These are phyloP conservation scores for Primulina huaijiensis DNA, from an alignment of 257 asterid species.

Conservation along the genomic window DNA sequence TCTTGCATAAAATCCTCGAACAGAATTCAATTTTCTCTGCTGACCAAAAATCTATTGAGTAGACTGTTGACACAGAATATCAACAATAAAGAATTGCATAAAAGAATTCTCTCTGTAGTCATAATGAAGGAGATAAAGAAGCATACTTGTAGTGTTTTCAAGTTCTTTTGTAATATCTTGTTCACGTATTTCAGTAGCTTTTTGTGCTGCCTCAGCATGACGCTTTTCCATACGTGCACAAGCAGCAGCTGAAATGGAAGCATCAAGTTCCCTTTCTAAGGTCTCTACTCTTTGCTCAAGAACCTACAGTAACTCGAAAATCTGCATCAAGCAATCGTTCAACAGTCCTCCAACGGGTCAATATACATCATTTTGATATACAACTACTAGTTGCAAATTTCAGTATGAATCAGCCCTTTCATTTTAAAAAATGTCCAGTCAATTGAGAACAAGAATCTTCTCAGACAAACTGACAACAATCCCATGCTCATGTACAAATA, in stretches of 20 bases:
- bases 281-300: slow-evolving; percentile 94
- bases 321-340: slow-evolving; percentile 6
- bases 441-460: slow-evolving; percentile 4
- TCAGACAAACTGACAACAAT: slow-evolving; percentile 7
- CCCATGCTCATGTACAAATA: too few species aligned
- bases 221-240: slow-evolving; percentile 90
- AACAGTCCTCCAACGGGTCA: background rate
- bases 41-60: background rate
- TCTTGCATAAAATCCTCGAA: background rate
- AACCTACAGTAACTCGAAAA: slow-evolving; percentile 49
- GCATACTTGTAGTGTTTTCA: slow-evolving; percentile 90
- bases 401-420: slow-evolving; percentile 1
- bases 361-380: background rate
- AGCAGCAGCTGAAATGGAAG: slow-evolving; percentile 95
- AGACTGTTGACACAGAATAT: background rate
- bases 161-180: slow-evolving; percentile 78
- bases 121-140: slow-evolving; percentile 12
- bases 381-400: background rate
- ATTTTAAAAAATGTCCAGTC: slow-evolving; percentile 9
- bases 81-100: background rate
- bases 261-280: slow-evolving; percentile 85
- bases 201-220: slow-evolving; percentile 87
- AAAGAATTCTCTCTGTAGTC: background rate
- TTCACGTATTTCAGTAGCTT: slow-evolving; percentile 81
- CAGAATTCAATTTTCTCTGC: background rate